Evolutionary conservation across 23 red algal species (phyloP), one percentile per base, ranked within the genome.

Genomic region (Gracilaria domingensis): DNA sequence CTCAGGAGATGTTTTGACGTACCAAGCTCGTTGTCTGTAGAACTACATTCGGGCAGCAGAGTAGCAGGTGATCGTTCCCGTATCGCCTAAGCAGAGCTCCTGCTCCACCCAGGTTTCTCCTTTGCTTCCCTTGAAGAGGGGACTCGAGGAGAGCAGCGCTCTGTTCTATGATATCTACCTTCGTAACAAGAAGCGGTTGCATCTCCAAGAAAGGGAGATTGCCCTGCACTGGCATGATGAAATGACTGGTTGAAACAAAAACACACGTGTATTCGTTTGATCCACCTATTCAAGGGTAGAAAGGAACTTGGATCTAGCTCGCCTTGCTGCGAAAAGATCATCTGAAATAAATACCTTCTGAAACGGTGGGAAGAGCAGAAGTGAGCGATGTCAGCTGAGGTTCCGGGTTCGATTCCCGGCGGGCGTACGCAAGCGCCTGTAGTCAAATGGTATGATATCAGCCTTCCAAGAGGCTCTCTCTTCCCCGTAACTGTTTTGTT

Each of bases 381-480:
- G 45, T 51, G 79, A 82, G 79, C 53, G 79, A 82, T 51, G 84
- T 69, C 54, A 90, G 87, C 87, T 90, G 87, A 90, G 72, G 87
- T 90, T 90, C 64, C 87, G 87, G 76, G 87, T 90, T 90, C 76
- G 76, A 90, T 90, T 90, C 87, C 87, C 87, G 87, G 87, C 75
- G 87, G 87, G 87, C 87, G 87, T 80, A 90, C 30, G 20, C 32
- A 32, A 60, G 87, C 87, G 87, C 87, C 87, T 90, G 75, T 90
- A 79, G 76, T 90, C 73, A 90, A 90, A 90, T 90, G 87, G 87
- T 90, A 90, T 90, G 87, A 90, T 90, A 90, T 90, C 87, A 90
- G 87, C 87, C 87, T 90, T 90, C 87, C 87, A 90, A 26, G 38
- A 72, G 76, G 84, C 84, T 75, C 66, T 87, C 84, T 77, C 84